Evolutionary conservation across 345 rosid genomes (phyloP).

Genomic region (Toxicodendron radicans): DNA sequence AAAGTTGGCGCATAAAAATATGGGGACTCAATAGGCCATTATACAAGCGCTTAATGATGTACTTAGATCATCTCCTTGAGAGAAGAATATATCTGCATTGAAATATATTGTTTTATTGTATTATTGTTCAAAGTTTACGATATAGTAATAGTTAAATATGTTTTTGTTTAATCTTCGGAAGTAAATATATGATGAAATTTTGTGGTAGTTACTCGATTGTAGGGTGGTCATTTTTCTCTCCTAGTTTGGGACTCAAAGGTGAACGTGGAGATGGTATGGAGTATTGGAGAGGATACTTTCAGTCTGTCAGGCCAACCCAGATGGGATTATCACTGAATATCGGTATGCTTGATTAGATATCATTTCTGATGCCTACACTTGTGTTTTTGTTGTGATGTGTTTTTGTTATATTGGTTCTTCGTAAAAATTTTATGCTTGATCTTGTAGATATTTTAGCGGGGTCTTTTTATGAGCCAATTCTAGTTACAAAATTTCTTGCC

Average conservation of each 20-base stretch:
- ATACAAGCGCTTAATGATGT: conserved; percentile 76
- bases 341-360: conserved; percentile 34
- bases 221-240: conserved; percentile 64
- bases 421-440: background rate
- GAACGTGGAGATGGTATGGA: conserved; percentile 59
- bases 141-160: too few species aligned
- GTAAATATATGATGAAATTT: background rate
- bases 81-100: conserved; percentile 23
- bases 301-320: conserved; percentile 70
- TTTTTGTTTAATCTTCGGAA: too few species aligned
- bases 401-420: background rate
- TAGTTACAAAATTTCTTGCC: conserved; percentile 46
- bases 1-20: conserved; percentile 47
- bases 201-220: conserved; percentile 43
- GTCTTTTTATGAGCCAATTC: conserved; percentile 63
- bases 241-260: conserved; percentile 34
- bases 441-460: conserved; percentile 71
- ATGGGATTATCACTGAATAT: conserved; percentile 75
- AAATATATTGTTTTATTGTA: background rate
- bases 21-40: conserved; percentile 57
- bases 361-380: background rate
- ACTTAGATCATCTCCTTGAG: conserved; percentile 48
- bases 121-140: too few species aligned
- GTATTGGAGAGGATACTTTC: conserved; percentile 72
- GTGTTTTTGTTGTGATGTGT: background rate